These are phyloP conservation scores for Dactylorhiza incarnata DNA, from an alignment of 106 monocot species.

Conservation along the genomic window DNA sequence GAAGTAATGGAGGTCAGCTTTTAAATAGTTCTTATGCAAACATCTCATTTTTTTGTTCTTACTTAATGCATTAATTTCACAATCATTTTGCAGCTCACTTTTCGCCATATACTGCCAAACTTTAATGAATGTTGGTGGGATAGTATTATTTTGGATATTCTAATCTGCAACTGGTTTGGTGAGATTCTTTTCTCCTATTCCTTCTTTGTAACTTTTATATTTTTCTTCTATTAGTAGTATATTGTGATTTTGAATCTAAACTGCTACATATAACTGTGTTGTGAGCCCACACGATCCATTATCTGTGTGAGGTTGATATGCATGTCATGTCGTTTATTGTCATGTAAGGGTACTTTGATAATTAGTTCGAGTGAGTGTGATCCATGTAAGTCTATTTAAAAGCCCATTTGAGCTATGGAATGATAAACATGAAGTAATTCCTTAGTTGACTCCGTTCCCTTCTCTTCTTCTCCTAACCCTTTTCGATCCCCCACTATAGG, in stretches of 20 bases:
- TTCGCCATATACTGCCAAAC: constrained; percentile 64
- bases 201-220: background rate
- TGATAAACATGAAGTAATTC: no score
- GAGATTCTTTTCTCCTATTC: constrained; percentile 3
- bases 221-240: background rate
- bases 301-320: no score
- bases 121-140: constrained; percentile 82
- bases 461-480: no score
- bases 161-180: constrained; percentile 66
- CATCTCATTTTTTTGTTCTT: background rate
- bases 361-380: no score
- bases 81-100: constrained; percentile 39
- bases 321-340: no score
- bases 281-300: no score
- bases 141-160: constrained; percentile 52
- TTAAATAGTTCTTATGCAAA: background rate
- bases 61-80: background rate
- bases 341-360: no score
- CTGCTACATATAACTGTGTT: background rate
- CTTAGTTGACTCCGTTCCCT: no score
- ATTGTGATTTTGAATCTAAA: background rate
- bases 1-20: constrained; percentile 53
- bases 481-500: no score
- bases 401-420: no score
- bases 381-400: no score